A percentile compares a stretch with the other conserved stretches of the same genome.
These are phyloP conservation scores for Colletotrichum gigasporum DNA, from an alignment of 2,329 filamentous ascomycete genomes.

Conservation along the genomic window DNA sequence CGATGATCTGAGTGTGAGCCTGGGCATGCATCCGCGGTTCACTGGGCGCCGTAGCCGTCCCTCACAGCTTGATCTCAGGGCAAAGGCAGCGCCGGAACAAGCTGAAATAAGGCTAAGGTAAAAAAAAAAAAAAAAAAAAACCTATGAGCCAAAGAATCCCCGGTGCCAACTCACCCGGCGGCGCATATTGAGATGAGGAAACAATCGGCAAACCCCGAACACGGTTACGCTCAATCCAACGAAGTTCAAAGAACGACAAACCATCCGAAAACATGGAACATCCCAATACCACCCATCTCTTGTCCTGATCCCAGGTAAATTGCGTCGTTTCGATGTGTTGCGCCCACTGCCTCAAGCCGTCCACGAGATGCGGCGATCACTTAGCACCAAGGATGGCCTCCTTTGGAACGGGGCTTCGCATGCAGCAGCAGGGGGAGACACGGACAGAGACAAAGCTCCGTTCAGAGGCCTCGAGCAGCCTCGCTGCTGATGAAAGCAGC, in stretches of 20 bases:
- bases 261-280: slow-evolving; percentile 6
- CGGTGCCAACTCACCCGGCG: neutral
- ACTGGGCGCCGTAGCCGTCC: too few species aligned
- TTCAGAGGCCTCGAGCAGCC: too few species aligned
- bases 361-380: slow-evolving; percentile 1
- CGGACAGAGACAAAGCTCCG: neutral
- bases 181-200: neutral
- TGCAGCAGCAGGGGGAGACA: too few species aligned
- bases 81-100: too few species aligned
- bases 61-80: too few species aligned
- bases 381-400: neutral
- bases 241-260: slow-evolving; percentile 2
- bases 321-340: slow-evolving; percentile 21
- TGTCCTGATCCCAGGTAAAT: neutral
- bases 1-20: too few species aligned
- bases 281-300: neutral
- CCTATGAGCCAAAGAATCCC: too few species aligned
- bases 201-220: neutral
- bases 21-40: neutral
- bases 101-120: too few species aligned
- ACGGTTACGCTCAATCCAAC: slow-evolving; percentile 3
- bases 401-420: too few species aligned
- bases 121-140: too few species aligned
- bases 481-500: too few species aligned
- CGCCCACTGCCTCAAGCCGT: slow-evolving; percentile 17